Percentiles rank a stretch among this genome's conserved stretches.
These are phyloP conservation scores for Xylaria arbuscula DNA, from an alignment of 2,329 filamentous ascomycete genomes.

Conservation along the genomic window DNA sequence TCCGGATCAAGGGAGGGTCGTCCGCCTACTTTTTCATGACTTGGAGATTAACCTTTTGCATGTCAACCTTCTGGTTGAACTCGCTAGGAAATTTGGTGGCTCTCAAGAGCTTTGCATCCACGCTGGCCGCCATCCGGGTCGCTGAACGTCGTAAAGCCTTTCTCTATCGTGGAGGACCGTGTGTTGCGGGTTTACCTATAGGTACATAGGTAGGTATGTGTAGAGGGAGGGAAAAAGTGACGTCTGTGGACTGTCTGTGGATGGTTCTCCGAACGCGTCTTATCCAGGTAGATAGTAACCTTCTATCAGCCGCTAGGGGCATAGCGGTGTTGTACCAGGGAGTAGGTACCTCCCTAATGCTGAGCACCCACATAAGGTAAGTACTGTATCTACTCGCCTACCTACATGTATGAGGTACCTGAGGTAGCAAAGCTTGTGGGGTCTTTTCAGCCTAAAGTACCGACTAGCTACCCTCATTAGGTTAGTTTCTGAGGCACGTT, in stretches of 20 bases:
- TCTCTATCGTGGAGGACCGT: neutral
- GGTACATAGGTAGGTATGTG: neutral
- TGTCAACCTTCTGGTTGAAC: conserved; percentile 96
- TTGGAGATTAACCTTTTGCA: conserved; percentile 95
- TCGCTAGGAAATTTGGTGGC: conserved; percentile 93
- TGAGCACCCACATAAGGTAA: too few species aligned
- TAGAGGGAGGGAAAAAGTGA: conserved; percentile 37
- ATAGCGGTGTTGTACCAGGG: neutral
- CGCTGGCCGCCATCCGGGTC: conserved; percentile 76
- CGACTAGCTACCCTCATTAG: neutral
- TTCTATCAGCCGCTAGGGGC: conserved; percentile 2
- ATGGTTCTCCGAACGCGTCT: conserved; percentile 31
- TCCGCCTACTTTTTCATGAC: conserved; percentile 91
- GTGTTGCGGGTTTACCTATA: neutral
- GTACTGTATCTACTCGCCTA: too few species aligned
- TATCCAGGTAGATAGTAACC: conserved; percentile 16
- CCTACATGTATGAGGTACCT: too few species aligned
- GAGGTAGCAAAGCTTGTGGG: conserved; percentile 2
- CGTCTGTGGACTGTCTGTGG: conserved; percentile 37
- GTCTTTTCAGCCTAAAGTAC: conserved; percentile 12
- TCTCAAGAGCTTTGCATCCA: conserved; percentile 89
- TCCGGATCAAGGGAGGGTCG: conserved; percentile 12
- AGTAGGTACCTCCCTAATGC: neutral
- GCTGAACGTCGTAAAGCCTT: neutral
- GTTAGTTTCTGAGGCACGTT: too few species aligned